These are phyloP conservation scores for Neltuma alba DNA, from an alignment of 306 rosid genomes.

Conservation along the genomic window DNA sequence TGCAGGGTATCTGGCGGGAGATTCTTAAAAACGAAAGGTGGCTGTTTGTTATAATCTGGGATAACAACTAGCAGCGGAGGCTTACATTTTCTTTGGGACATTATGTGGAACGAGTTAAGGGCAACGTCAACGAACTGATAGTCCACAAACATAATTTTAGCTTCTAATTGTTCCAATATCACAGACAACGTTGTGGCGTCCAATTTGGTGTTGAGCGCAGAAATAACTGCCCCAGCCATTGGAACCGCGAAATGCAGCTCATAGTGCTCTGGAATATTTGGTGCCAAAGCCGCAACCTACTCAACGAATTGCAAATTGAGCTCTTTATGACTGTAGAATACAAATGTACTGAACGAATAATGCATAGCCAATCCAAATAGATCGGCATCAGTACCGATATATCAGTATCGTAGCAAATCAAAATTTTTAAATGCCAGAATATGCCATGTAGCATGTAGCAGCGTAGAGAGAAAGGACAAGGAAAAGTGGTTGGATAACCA, in stretches of 20 bases:
- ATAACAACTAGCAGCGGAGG: slow-evolving; percentile 64
- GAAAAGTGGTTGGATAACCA: not conserved
- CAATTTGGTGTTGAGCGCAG: slow-evolving; percentile 64
- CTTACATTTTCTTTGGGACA: slow-evolving; percentile 40
- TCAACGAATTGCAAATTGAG: slow-evolving; percentile 11
- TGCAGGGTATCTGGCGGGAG: slow-evolving; percentile 39
- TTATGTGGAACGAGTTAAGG: slow-evolving; percentile 41
- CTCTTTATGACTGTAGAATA: not conserved
- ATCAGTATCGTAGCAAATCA: not conserved
- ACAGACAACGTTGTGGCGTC: slow-evolving; percentile 55
- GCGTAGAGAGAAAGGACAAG: not conserved
- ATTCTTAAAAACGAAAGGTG: slow-evolving; percentile 10
- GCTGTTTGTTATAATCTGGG: slow-evolving; percentile 33
- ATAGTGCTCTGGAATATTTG: slow-evolving; percentile 72
- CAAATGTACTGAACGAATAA: not conserved
- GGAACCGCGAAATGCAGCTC: no score
- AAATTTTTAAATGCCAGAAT: not conserved
- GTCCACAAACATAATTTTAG: slow-evolving; percentile 66
- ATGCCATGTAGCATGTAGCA: not conserved
- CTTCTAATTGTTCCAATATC: slow-evolving; percentile 56
- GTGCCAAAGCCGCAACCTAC: slow-evolving; percentile 77
- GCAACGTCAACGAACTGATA: slow-evolving; percentile 49
- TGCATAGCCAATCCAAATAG: not conserved
- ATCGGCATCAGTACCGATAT: not conserved
- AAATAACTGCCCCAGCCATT: slow-evolving; percentile 83